Percentiles rank a stretch among this genome's conserved stretches.
phyloP scores from a whole-genome alignment of 495 filamentous ascomycete species.

The Penicillium canariense region DNA sequence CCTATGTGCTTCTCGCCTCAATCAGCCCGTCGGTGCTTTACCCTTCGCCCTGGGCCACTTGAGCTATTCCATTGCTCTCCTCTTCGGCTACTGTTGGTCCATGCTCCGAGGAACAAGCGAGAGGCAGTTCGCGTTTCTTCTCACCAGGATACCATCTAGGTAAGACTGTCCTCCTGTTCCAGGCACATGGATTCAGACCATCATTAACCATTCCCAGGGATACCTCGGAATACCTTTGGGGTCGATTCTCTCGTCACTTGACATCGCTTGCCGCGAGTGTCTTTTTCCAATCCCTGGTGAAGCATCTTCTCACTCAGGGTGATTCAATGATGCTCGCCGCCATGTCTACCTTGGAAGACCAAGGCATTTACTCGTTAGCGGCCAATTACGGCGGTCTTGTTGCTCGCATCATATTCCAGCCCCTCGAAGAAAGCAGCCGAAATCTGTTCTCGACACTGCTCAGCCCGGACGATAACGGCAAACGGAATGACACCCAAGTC shows the following conservation, averaged over 20 bases:
- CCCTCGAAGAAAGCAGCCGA: conserved; percentile 87
- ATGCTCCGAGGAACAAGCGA: conserved; percentile 40
- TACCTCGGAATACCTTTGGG: conserved; percentile 49
- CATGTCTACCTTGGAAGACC: conserved; percentile 70
- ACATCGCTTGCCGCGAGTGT: conserved; percentile 69
- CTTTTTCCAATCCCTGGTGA: conserved; percentile 82
- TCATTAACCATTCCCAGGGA: conserved; percentile 20
- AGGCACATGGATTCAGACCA: too few relatives aligned
- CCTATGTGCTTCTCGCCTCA: conserved; percentile 51
- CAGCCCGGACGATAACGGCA: conserved; percentile 21
- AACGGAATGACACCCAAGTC: conserved; percentile 15
- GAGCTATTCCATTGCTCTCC: conserved; percentile 66
- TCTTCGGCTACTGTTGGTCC: conserved; percentile 61
- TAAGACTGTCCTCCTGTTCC: conserved; percentile 19
- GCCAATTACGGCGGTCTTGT: conserved; percentile 91
- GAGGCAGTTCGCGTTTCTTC: conserved; percentile 59
- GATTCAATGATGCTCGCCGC: conserved; percentile 83
- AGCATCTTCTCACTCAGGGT: conserved; percentile 90
- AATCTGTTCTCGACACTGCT: conserved; percentile 78
- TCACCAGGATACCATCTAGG: conserved; percentile 43
- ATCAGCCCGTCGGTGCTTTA: conserved; percentile 64
- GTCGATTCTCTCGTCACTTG: conserved; percentile 65
- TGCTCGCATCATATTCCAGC: conserved; percentile 89
- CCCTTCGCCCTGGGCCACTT: conserved; percentile 89
- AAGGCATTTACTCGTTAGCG: conserved; percentile 92